Conservation (phyloP, 495 filamentous ascomycete genomes). For the Bacidia gigantensis region DNA sequence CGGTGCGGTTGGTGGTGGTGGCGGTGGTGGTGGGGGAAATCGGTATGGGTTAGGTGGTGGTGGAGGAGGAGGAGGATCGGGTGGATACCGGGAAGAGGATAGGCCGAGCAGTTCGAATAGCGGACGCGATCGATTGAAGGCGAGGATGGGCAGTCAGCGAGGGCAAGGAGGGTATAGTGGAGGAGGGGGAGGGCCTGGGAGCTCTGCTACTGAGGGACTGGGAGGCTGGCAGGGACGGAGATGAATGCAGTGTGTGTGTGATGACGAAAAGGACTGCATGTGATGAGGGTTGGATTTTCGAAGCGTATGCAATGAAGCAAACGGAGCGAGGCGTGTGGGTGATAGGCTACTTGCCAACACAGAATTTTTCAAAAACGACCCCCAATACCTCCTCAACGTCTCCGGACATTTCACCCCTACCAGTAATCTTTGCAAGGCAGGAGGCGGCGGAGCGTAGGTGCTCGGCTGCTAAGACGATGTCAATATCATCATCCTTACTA, state of each 20-base stretch:
- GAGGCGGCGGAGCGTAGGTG: conserved; percentile 71
- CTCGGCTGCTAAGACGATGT: conserved; percentile 93
- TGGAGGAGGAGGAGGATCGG: conserved; percentile 35
- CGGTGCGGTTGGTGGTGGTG: conserved; percentile 14
- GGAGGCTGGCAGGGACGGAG: conserved; percentile 16
- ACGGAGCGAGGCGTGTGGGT: no score
- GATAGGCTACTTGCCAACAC: conserved; percentile 62
- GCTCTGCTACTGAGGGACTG: conserved; percentile 16
- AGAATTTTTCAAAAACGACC: conserved; percentile 95
- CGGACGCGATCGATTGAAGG: conserved; percentile 54
- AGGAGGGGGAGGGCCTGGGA: conserved; percentile 10
- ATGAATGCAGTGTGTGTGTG: no score
- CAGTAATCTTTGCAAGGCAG: conserved; percentile 71
- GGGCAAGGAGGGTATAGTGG: conserved; percentile 9
- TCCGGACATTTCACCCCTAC: conserved; percentile 58
- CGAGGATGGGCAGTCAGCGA: conserved; percentile 42
- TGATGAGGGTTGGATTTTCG: background rate
- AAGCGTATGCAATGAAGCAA: background rate
- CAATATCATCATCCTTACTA: conserved; percentile 34
- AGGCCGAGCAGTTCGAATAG: background rate
- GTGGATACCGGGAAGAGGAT: conserved; percentile 35
- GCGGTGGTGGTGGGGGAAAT: conserved; percentile 23
- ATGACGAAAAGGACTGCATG: background rate
- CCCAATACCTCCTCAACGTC: conserved; percentile 96
- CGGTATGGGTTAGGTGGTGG: conserved; percentile 12